Evolutionary conservation across 2,329 filamentous ascomycete species (phyloP).

Genomic region (Monosporascus sp.): DNA sequence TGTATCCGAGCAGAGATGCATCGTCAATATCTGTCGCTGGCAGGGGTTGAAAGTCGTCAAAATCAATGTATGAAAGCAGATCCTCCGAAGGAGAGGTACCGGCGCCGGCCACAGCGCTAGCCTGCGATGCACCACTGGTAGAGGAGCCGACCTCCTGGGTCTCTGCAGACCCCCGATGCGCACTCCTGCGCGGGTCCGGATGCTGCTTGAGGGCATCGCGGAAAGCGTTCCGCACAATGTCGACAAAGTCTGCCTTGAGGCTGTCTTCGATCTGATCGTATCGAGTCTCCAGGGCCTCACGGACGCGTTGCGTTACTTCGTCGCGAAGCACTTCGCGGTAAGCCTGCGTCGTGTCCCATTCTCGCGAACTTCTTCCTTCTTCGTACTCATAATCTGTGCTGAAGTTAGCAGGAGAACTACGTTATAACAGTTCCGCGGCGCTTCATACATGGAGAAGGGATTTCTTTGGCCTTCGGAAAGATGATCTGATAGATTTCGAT

Average conservation of each 20-base stretch:
- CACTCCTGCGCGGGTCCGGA: no score
- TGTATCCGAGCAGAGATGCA: no score
- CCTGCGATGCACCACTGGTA: no score
- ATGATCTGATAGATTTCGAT: conserved; percentile 4
- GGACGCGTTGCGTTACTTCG: not conserved
- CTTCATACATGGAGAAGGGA: conserved; percentile 4
- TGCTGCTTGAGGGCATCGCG: not conserved
- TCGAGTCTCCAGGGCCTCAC: not conserved
- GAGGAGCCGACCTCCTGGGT: no score
- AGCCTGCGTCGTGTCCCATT: not conserved
- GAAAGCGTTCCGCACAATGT: not conserved
- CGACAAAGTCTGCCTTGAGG: not conserved
- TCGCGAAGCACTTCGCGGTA: not conserved
- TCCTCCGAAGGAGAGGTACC: no score
- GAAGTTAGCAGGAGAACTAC: not conserved
- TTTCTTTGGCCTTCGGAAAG: not conserved
- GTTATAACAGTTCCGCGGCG: not conserved
- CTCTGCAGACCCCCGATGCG: no score
- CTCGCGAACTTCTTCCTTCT: not conserved
- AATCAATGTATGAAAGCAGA: no score
- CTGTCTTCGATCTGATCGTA: not conserved
- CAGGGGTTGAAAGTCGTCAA: no score
- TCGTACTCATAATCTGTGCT: not conserved
- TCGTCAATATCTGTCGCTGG: no score
- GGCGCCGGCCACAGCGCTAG: no score